A percentile compares a stretch with the other conserved stretches of the same genome.
Evolutionary conservation across 192 early-diverging fungal species (phyloP).

Genomic region (Podila epicladia): DNA sequence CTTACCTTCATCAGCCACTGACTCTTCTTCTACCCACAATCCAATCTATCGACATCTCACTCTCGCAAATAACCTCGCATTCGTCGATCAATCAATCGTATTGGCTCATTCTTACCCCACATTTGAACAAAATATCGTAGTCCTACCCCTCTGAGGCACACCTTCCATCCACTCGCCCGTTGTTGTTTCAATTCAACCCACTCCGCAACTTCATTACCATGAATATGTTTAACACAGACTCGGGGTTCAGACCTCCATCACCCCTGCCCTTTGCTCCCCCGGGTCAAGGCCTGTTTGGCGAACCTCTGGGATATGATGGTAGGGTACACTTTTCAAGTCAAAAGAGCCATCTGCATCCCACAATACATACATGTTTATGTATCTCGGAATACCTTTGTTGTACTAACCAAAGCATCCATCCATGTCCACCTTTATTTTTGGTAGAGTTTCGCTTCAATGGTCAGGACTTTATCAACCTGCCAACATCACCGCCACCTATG

Average conservation of each 20-base stretch:
- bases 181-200: background rate
- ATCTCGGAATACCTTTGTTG: background rate
- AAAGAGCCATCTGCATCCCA: background rate
- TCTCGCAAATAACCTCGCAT: background rate
- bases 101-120: background rate
- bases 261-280: constrained; percentile 30
- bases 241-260: constrained; percentile 44
- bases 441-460: constrained; percentile 34
- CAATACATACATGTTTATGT: background rate
- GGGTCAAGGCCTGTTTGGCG: constrained; percentile 44
- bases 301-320: constrained; percentile 36
- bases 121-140: too few species aligned
- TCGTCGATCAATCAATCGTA: background rate
- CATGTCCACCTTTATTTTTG: background rate
- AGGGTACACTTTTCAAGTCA: background rate
- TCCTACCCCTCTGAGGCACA: background rate
- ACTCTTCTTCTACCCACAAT: background rate
- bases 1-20: background rate
- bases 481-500: constrained; percentile 16
- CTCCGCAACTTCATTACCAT: background rate
- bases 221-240: constrained; percentile 49
- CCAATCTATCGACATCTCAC: background rate
- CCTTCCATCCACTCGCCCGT: background rate
- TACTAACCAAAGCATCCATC: background rate
- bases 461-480: constrained; percentile 41